Percentiles rank a stretch among this genome's conserved stretches.
Evolutionary conservation across 202 grass and related monocot genomes (phyloP).

Genomic region (Musa balbisiana): DNA sequence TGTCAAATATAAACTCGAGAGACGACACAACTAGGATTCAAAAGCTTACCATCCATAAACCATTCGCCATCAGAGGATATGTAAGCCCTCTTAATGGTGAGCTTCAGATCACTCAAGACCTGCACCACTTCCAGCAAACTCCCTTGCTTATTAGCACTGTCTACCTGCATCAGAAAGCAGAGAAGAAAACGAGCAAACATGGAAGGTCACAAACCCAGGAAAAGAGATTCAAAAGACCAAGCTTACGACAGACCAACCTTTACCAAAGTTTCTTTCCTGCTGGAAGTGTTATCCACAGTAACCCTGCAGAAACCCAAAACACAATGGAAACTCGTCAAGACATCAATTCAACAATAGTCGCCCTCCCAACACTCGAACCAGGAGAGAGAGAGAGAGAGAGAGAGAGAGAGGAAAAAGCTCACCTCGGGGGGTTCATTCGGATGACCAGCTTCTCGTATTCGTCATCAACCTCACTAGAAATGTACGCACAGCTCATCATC

Average conservation of each 20-base stretch:
- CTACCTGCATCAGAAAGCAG: slow-evolving; percentile 2
- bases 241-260: slow-evolving; percentile 27
- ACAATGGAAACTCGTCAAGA: neutral
- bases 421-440: slow-evolving; percentile 96
- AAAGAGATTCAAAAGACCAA: neutral
- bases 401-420: neutral
- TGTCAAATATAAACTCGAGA: neutral
- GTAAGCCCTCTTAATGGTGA: slow-evolving; percentile 13
- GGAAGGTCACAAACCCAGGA: too few relatives aligned
- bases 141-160: slow-evolving; percentile 6
- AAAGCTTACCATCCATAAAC: slow-evolving; percentile 9
- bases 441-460: slow-evolving; percentile 94
- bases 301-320: slow-evolving; percentile 45
- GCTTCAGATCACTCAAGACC: slow-evolving; percentile 10
- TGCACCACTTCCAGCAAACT: slow-evolving; percentile 17
- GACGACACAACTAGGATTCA: neutral
- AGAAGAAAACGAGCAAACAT: neutral
- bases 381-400: neutral
- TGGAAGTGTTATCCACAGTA: slow-evolving; percentile 77
- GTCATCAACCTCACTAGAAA: slow-evolving; percentile 50
- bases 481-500: slow-evolving; percentile 72
- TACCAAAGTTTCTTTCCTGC: slow-evolving; percentile 73
- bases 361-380: neutral
- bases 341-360: neutral
- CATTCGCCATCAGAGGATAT: slow-evolving; percentile 17